Conservation (phyloP, 2,329 filamentous ascomycete species). For the Cercospora nicotianae region DNA sequence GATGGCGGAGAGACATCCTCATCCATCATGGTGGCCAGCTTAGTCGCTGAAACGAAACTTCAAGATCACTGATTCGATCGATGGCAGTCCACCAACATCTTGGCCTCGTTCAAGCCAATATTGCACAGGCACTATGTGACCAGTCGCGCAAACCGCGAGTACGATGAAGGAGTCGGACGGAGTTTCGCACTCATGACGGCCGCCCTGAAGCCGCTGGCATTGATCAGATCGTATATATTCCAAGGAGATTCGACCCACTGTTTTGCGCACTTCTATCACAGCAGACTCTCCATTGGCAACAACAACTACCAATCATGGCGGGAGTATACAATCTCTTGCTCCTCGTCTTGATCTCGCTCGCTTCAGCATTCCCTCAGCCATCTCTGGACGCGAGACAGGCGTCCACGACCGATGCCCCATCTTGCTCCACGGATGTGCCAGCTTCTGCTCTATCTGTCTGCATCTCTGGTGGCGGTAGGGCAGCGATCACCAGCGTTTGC, state of each 20-base stretch:
- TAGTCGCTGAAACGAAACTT: neutral
- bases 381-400: slow-evolving; percentile 1
- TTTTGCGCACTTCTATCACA: neutral
- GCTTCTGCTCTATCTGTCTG: neutral
- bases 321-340: neutral
- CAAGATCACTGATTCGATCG: neutral
- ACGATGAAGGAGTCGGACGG: neutral
- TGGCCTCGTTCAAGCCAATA: neutral
- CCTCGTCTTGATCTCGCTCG: neutral
- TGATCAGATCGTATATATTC: neutral
- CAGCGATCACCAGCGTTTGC: slow-evolving; percentile 6
- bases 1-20: neutral
- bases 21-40: neutral
- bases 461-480: slow-evolving; percentile 3
- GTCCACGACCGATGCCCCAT: neutral
- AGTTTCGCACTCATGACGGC: neutral
- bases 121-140: neutral
- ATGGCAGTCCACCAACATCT: neutral
- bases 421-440: neutral
- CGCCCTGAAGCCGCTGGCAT: neutral
- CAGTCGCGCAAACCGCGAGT: neutral
- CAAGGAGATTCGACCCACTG: neutral
- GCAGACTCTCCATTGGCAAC: neutral
- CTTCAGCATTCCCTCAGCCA: slow-evolving; percentile 4
- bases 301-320: neutral